Evolutionary conservation across 1,139 yeast species (phyloP), one percentile per base, ranked within the genome.

Genomic region (Lodderomyces parapsilosis): DNA sequence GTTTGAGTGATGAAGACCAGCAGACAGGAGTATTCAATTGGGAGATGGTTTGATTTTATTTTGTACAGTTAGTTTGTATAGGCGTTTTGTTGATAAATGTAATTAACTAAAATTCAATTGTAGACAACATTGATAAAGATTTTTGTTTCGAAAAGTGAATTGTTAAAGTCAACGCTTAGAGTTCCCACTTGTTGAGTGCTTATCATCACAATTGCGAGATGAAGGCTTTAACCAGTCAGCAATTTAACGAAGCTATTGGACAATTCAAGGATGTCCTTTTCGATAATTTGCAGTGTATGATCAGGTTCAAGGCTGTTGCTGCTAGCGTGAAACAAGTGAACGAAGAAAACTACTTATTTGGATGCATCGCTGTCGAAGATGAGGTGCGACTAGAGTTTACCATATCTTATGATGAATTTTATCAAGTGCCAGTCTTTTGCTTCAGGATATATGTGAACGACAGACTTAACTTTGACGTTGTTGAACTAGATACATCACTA

Each of bases 391-490:
- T 60, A 15, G 54, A 50, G 10, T 54, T 67, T 32, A 62, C 70
- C 1, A 44, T 70, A 2, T 55, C 62, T 1, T 69, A 51, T 46
- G 67, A 68, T 46, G 49, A 49, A 11, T 57, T 64, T 39, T 71
- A 64, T 47, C 45, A 41, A 27, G 68, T 60, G 1, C 78, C 77
- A 0, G 59, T 68, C 6, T 48, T 66, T 25, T 53, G 62, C 42
- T 63, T 65, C 41, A 55, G 62, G 14, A 39, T 50, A 7, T 44
- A 39, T 27, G 25, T 36, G 4, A 38, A 46, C 30, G 48, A 36
- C 3, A 39, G 15, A 32, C 27, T 43, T 11, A 2, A 30, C 7
- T 14, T 40, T 11, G 18, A 23, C 3, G 15, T 40, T 18, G 36
- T 15, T 13, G 39, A 31, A 9, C 15, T 38, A 3, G 19, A 18